Percentiles rank a stretch among this genome's conserved stretches.
Conservation (phyloP, 1,139 yeast genomes). For the Casaregolazyma lundiana region DNA sequence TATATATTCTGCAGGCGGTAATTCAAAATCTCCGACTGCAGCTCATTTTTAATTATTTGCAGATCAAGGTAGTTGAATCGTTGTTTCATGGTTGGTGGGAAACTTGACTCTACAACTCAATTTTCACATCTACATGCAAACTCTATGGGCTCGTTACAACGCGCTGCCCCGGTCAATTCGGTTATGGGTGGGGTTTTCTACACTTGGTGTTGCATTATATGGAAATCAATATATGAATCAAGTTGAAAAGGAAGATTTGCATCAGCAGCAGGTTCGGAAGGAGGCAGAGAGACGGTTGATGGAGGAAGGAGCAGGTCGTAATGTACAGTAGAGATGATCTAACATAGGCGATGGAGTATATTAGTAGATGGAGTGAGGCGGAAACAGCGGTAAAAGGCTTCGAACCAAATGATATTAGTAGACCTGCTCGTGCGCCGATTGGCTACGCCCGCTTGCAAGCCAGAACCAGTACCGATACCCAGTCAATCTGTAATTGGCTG, state of each 20-base stretch:
- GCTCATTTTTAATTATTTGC: constrained; percentile 64
- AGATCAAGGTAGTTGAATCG: constrained; percentile 82
- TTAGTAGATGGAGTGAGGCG: no score
- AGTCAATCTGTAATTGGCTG: constrained; percentile 45
- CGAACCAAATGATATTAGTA: no score
- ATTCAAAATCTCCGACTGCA: constrained; percentile 50
- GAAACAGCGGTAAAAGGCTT: no score
- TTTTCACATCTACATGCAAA: neutral
- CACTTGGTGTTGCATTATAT: constrained; percentile 47
- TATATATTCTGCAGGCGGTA: constrained; percentile 82
- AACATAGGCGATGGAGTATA: neutral
- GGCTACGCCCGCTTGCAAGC: constrained; percentile 32
- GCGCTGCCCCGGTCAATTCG: constrained; percentile 49
- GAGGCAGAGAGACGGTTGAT: constrained; percentile 36
- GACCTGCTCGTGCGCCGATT: no score
- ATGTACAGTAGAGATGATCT: neutral
- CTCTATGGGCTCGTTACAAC: constrained; percentile 42
- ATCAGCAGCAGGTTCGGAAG: constrained; percentile 35
- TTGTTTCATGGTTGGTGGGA: constrained; percentile 46
- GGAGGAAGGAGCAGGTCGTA: constrained; percentile 3
- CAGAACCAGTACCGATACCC: constrained; percentile 56
- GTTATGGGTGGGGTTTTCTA: constrained; percentile 51
- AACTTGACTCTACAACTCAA: neutral
- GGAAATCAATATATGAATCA: constrained; percentile 49
- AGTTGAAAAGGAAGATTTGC: constrained; percentile 40